Evolutionary conservation across 768 basidiomycete species (phyloP), one percentile per base, ranked within the genome.

Genomic region (Tulasnella sp.): DNA sequence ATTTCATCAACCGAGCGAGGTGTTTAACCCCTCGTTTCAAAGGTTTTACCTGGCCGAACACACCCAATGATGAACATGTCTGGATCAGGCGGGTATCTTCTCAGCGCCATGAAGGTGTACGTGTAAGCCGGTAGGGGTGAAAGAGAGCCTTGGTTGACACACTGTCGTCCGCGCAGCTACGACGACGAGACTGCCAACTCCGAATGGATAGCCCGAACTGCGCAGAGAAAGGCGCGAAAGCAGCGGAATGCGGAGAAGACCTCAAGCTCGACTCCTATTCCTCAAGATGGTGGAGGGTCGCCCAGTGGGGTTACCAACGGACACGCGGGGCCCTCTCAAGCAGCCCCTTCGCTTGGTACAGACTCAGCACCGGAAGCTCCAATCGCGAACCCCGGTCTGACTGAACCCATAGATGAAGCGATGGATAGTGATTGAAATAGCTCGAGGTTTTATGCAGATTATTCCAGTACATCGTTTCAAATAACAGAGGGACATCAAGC

Each of bases 11-110:
- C n/a, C n/a, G n/a, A n/a, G n/a, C n/a, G n/a, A n/a, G n/a, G n/a
- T n/a, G n/a, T n/a, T 58, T 40, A 58, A 81, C n/a, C 72, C 28
- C 12, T 40, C 79, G 31, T 73, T 50, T 16, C 58, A 11, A 80
- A 90, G 87, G 93, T 96, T 22, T 88, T 99, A n/a, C 98, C 98
- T 34, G 97, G 98, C 34, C 90, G 98, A 48, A 97, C 95, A 58
- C 98, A 99, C 87, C 98, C 98, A 4, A 91, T 90, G 82, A 99
- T 99, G 98, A 92, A 89, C 79, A 94, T 92, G 80, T 93, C 94
- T 31, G 95, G 95, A 16, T 92, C 93, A 0, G 97, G 96, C 20
- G 97, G 98, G 0, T 98, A 91, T 86, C 86, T 99, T 69, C 88
- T 98, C 42, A 92, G 94, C 84, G 90, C 92, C 24, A 93, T 92